Evolutionary conservation across 805 yeast species (phyloP).

Genomic region (Kuraishia hungarica): DNA sequence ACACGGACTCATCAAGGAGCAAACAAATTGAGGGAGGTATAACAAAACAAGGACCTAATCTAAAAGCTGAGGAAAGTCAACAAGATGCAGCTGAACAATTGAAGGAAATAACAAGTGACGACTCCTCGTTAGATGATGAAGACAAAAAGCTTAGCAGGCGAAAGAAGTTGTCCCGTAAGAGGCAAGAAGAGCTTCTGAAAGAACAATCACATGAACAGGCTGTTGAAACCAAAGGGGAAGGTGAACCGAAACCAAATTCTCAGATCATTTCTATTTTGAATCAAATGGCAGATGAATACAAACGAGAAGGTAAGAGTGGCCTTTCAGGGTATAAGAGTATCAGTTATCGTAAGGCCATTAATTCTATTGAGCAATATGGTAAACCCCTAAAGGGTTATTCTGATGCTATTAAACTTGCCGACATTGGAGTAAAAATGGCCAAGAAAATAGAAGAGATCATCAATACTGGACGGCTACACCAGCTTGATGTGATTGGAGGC

Average conservation of each 20-base stretch:
- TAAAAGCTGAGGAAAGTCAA: background rate
- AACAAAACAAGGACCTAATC: background rate
- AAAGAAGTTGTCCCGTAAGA: background rate
- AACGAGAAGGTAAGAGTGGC: conserved; percentile 21
- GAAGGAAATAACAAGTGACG: background rate
- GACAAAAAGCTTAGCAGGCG: background rate
- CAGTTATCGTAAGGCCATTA: conserved; percentile 37
- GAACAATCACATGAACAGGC: background rate
- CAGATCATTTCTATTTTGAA: conserved; percentile 20
- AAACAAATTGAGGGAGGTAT: too few species aligned
- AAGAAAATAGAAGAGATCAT: conserved; percentile 36
- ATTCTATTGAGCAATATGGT: conserved; percentile 19
- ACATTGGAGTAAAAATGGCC: conserved; percentile 32
- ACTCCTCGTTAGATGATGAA: background rate
- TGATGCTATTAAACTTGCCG: conserved; percentile 30
- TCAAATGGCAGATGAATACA: conserved; percentile 22
- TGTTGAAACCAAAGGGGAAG: background rate
- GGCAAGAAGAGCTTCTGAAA: background rate
- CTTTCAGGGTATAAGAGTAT: conserved; percentile 22
- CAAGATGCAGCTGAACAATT: too few species aligned
- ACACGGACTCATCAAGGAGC: background rate
- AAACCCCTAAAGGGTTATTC: conserved; percentile 22
- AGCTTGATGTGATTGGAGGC: conserved; percentile 7
- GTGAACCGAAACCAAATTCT: conserved; percentile 18
- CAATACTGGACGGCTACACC: conserved; percentile 23